A percentile compares a stretch with the other conserved stretches of the same genome.
Evolutionary conservation across 1,139 yeast species (phyloP).

Genomic region (Lizanozyma gosingica): DNA sequence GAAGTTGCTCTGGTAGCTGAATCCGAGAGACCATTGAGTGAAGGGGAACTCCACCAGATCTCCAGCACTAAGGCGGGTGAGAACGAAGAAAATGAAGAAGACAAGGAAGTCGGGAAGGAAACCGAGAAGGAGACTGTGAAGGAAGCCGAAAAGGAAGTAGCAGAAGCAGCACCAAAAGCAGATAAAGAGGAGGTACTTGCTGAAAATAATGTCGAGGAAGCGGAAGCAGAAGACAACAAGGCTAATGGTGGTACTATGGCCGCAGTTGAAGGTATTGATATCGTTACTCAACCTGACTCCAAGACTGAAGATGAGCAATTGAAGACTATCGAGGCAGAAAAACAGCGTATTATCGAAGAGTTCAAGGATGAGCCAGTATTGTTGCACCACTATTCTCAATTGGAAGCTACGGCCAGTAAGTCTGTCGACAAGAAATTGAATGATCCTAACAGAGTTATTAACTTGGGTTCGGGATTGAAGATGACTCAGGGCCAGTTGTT

Average conservation of each 20-base stretch:
- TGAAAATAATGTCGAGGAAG: conserved; percentile 11
- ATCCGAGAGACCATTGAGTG: conserved; percentile 3
- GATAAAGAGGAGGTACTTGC: conserved; percentile 7
- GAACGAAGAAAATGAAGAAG: conserved; percentile 12
- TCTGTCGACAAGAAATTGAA: conserved; percentile 37
- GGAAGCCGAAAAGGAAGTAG: conserved; percentile 13
- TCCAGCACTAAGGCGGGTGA: too few species aligned
- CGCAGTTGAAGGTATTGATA: conserved; percentile 13
- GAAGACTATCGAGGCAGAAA: conserved; percentile 22
- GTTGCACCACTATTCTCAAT: conserved; percentile 38
- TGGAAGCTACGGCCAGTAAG: conserved; percentile 40
- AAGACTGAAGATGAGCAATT: conserved; percentile 14
- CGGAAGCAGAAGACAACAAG: conserved; percentile 1
- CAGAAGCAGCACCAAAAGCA: conserved; percentile 12
- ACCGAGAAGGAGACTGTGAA: conserved; percentile 9
- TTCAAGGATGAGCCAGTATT: conserved; percentile 42
- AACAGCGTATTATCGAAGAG: conserved; percentile 32
- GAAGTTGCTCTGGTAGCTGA: conserved; percentile 10
- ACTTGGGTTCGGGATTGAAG: conserved; percentile 46
- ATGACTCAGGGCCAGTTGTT: conserved; percentile 48
- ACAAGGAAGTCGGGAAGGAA: conserved; percentile 8
- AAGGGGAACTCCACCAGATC: conserved; percentile 8
- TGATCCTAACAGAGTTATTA: conserved; percentile 42
- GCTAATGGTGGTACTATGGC: neutral
- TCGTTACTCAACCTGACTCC: conserved; percentile 22